Evolutionary conservation across 192 early-diverging fungal genomes (phyloP).

Genomic region (Coemansia sp.): DNA sequence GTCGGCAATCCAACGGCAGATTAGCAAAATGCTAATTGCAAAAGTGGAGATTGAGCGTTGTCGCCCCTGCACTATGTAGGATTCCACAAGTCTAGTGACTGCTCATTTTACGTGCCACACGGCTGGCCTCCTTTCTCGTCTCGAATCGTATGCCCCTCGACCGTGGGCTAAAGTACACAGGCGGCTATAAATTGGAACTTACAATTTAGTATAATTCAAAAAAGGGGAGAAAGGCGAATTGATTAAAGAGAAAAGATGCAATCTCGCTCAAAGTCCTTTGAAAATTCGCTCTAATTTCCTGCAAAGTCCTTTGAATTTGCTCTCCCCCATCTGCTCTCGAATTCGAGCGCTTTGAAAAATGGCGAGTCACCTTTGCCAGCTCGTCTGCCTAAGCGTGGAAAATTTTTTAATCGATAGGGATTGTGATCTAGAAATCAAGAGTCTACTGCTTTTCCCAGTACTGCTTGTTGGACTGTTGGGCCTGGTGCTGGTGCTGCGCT

Average conservation of each 20-base stretch:
- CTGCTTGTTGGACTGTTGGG: constrained; percentile 29
- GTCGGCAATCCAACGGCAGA: background rate
- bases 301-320: background rate
- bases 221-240: background rate
- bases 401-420: background rate
- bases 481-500: background rate
- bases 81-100: background rate
- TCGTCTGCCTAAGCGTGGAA: background rate
- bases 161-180: background rate
- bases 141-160: background rate
- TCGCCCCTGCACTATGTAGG: background rate
- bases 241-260: background rate
- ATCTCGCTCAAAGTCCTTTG: constrained; percentile 2
- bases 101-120: background rate
- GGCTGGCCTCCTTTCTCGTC: background rate
- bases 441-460: constrained; percentile 53
- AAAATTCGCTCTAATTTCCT: background rate
- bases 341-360: background rate
- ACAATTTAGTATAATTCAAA: background rate
- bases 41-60: background rate
- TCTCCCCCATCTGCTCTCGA: background rate
- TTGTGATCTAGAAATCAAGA: background rate
- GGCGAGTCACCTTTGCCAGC: constrained; percentile 1
- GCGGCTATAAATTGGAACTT: background rate
- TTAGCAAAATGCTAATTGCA: background rate